Evolutionary conservation across 495 filamentous ascomycete genomes (phyloP).

Genomic region (Penicillium ochrochloron): DNA sequence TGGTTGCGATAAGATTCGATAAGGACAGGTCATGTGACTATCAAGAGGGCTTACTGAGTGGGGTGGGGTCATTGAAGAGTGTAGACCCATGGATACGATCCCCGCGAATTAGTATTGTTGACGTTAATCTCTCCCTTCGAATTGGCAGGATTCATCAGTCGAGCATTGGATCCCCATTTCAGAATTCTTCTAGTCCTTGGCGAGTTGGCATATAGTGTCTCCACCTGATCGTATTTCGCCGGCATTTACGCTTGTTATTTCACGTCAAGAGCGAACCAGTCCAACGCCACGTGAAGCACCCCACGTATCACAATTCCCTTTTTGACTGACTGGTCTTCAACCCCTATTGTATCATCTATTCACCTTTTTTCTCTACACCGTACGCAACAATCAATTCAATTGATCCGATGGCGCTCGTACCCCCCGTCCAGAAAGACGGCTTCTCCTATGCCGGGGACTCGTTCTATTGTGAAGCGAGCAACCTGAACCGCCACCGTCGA

Average conservation of each 20-base stretch:
- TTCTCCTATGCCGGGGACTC: not conserved
- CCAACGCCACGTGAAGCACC: not conserved
- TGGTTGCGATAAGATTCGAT: constrained; percentile 7
- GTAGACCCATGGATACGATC: too few relatives aligned
- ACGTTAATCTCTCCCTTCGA: not conserved
- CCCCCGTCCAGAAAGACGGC: not conserved
- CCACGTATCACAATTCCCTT: not conserved
- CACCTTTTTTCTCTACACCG: not conserved
- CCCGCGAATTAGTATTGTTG: not conserved
- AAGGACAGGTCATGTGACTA: not conserved
- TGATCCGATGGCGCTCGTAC: not conserved
- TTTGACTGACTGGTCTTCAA: not conserved
- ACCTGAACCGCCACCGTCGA: constrained; percentile 1
- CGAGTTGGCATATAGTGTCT: not conserved
- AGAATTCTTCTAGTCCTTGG: not conserved
- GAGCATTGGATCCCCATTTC: not conserved
- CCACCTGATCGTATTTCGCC: not conserved
- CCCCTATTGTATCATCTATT: not conserved
- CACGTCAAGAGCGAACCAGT: not conserved
- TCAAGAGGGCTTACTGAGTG: too few relatives aligned
- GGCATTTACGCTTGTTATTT: not conserved
- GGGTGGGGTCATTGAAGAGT: too few relatives aligned
- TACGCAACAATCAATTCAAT: not conserved
- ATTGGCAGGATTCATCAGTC: not conserved
- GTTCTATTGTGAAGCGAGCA: not conserved